Base-by-base conservation (phyloP, 2,329 filamentous ascomycete species). In the Calonectria pauciramosa region DNA sequence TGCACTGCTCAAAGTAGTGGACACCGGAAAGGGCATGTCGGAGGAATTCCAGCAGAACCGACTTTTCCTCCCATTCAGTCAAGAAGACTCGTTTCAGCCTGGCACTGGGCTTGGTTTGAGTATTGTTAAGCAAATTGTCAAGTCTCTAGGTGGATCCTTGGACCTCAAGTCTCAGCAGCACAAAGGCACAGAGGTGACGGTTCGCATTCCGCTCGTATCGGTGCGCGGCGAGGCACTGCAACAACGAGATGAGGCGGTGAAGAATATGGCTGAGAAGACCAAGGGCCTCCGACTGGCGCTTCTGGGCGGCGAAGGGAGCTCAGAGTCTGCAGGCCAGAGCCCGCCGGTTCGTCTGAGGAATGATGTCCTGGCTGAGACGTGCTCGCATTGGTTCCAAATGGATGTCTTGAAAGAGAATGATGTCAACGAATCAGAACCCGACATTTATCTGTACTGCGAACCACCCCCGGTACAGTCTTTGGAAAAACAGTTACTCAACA, bases 21-120 rank as follows among this genome's bases (percentile, higher is more conserved):
- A 94, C 80, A 92, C 91, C 2, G 93, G 93, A 1, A 90, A 90
- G 74, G 93, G 93, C 11, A 94, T 94, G 75, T 90, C 89, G 0
- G 87, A 89, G 44, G 90, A 93, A 28, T 94, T 92, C 77, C 85
- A 93, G 68, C 87, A 89, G 26, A 89, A 89, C 18, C 88, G 89
- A 20, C 83, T 94, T 0, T 94, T 91, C 78, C 90, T 90, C 0
- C 91, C 92, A 0, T 93, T 93, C 75, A 85, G 88, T 0, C 93
- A 94, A 76, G 93, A 94, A 79, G 90, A 93, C 71, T 86, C 87
- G 0, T 83, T 94, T 23, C 88, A 90, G 2, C 88, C 89, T 7
- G 92, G 92, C 0, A 91, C 91, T 1, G 92, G 92, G 0, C 84
- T 94, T 0, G 93, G 93, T 0, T 82, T 94, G 49, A 91, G 90